A percentile compares a stretch with the other conserved stretches of the same genome.
Evolutionary conservation across 1,139 yeast species (phyloP).

Genomic region (Lodderomyces margitis): DNA sequence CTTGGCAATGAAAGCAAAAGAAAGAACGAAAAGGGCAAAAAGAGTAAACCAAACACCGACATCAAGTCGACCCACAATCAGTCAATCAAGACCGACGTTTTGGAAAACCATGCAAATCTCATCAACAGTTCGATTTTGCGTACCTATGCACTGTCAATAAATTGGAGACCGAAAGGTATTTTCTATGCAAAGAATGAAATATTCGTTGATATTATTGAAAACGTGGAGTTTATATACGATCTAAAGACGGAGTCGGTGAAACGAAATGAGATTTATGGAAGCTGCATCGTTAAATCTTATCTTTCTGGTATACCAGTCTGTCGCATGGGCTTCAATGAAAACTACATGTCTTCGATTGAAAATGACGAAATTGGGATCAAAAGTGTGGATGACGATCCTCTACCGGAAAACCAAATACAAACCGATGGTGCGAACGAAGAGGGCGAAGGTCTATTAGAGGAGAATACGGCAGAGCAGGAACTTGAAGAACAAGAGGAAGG

Average conservation of each 20-base stretch:
- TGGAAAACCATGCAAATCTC: conserved; percentile 22
- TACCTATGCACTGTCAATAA: conserved; percentile 42
- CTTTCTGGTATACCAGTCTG: conserved; percentile 50
- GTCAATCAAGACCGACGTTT: conserved; percentile 34
- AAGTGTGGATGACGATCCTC: conserved; percentile 6
- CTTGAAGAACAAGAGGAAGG: conserved; percentile 16
- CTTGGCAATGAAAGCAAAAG: conserved; percentile 14
- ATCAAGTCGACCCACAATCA: conserved; percentile 42
- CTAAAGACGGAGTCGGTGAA: conserved; percentile 28
- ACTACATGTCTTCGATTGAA: conserved; percentile 29
- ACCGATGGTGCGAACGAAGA: background rate
- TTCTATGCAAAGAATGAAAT: conserved; percentile 48
- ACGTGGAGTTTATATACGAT: conserved; percentile 40
- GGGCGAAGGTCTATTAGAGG: conserved; percentile 15
- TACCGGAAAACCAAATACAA: conserved; percentile 20
- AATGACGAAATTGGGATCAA: conserved; percentile 18
- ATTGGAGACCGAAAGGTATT: conserved; percentile 51
- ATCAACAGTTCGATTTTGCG: conserved; percentile 61
- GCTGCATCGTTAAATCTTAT: conserved; percentile 39
- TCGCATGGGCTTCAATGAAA: conserved; percentile 43
- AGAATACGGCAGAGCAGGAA: conserved; percentile 20
- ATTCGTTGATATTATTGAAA: conserved; percentile 42
- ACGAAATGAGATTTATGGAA: conserved; percentile 38
- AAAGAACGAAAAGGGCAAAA: conserved; percentile 12
- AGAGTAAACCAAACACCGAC: conserved; percentile 16